Base-by-base conservation (phyloP, 768 basidiomycete genomes). In the Mycena maculata region DNA sequence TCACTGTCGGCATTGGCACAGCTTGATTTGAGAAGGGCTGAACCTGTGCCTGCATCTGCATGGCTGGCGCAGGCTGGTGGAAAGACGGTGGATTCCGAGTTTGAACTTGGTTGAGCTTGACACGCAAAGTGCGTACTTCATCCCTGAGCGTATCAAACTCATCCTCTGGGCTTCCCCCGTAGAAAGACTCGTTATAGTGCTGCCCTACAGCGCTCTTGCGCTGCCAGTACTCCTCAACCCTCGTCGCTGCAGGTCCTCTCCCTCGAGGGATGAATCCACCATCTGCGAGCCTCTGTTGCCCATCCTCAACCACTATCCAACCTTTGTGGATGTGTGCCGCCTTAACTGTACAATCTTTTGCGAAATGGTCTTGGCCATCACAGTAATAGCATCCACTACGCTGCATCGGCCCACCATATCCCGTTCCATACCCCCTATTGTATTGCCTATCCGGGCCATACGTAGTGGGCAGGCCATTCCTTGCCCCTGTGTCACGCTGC, bases 211-310 rank as follows among this genome's bases (percentile, higher is more conserved):
- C 31, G 20, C 58, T 30, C 22, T 67, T 67, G 20, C 36, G 47
- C 16, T 54, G 48, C 65, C 65, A 67, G 33, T 67, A 67, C 28
- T 60, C 59, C 41, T 60, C 65, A 38, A 67, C 65, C 4, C 59
- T 49, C 15, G 20, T 13, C 2, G 49, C 53, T 5, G 49, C 22
- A 25, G 65, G 30, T 3, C 53, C 58, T 20, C 38, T 53, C 15
- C 64, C 56, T 30, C 27, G n/a, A 2, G 64, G 56, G 45, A 66
- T 60, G 47, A n/a, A 66, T 20, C 23, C 27, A 3, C 56, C 63
- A 58, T 65, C 63, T 7, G 22, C 36, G 8, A 65, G 25, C 20
- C 20, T 57, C 8, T 48, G 56, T 12, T 38, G 39, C 4, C 63
- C 63, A 39, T 58, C 50, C n/a, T 56, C 63, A 10, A 64, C 53